Conservation (phyloP, 495 filamentous ascomycete species). For the Haplographium delicatum region DNA sequence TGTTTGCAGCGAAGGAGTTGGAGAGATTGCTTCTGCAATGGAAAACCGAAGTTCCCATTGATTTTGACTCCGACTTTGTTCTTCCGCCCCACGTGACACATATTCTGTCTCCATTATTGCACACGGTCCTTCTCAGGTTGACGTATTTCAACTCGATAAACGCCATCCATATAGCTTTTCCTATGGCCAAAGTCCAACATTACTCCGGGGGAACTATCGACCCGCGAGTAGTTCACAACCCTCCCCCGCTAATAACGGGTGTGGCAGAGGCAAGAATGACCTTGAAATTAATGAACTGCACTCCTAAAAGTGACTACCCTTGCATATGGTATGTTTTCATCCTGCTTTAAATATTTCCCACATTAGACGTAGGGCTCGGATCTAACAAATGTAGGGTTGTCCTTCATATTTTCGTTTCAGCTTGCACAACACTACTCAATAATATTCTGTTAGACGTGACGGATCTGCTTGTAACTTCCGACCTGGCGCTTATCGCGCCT, state of each 20-base stretch:
- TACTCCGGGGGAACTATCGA: background rate
- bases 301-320: slow-evolving; percentile 85
- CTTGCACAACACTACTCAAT: slow-evolving; percentile 87
- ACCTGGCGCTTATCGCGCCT: slow-evolving; percentile 33
- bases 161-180: background rate
- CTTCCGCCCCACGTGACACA: too few species aligned
- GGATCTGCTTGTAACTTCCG: slow-evolving; percentile 75
- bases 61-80: background rate
- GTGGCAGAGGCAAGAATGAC: slow-evolving; percentile 85
- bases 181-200: background rate
- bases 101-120: background rate
- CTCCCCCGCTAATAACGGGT: slow-evolving; percentile 80
- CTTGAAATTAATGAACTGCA: slow-evolving; percentile 86
- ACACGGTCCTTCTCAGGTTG: too few species aligned
- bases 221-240: slow-evolving; percentile 59
- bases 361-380: background rate
- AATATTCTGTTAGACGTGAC: slow-evolving; percentile 92
- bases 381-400: slow-evolving; percentile 72
- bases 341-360: slow-evolving; percentile 21
- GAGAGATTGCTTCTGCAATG: slow-evolving; percentile 88
- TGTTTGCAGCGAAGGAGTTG: slow-evolving; percentile 91
- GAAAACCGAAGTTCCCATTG: slow-evolving; percentile 86
- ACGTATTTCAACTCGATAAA: slow-evolving; percentile 2
- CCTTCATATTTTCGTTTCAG: slow-evolving; percentile 93
- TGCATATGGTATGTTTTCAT: slow-evolving; percentile 76